Conservation (phyloP, 306 rosid genomes). For the Medicago lupulina region DNA sequence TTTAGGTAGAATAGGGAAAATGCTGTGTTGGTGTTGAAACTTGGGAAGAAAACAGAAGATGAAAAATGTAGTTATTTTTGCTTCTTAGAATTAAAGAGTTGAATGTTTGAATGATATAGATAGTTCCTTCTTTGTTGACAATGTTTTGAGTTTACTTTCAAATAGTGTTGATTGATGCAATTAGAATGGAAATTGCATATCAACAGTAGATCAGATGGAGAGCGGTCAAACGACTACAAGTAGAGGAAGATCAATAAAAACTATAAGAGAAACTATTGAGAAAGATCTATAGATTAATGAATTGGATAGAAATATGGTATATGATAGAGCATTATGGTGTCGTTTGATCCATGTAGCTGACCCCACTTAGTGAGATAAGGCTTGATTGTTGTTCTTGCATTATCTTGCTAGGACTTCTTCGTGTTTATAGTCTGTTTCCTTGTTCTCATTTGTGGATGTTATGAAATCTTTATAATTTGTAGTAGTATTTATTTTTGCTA, state of each 20-base stretch:
- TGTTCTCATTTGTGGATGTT: not conserved
- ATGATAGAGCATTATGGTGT: no score
- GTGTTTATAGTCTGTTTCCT: not conserved
- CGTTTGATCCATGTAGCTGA: no score
- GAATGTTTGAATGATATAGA: not conserved
- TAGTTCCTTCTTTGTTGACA: not conserved
- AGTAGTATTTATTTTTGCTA: not conserved
- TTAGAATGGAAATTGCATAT: not conserved
- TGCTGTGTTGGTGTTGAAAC: not conserved
- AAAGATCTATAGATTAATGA: no score
- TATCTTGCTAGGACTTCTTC: constrained; percentile 2
- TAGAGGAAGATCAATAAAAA: no score
- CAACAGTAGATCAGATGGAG: not conserved
- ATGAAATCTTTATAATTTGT: not conserved
- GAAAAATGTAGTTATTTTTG: not conserved
- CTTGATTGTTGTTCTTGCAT: not conserved
- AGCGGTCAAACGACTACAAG: no score
- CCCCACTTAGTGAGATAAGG: no score
- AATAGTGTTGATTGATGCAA: not conserved
- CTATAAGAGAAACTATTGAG: no score
- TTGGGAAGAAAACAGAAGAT: not conserved
- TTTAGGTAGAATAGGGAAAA: not conserved
- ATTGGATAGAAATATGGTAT: no score
- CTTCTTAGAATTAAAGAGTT: not conserved
- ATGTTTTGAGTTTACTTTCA: not conserved